Evolutionary conservation across 352 stramenopile species (phyloP), one percentile per base, ranked within the genome.

Genomic region (Phytophthora cactorum): DNA sequence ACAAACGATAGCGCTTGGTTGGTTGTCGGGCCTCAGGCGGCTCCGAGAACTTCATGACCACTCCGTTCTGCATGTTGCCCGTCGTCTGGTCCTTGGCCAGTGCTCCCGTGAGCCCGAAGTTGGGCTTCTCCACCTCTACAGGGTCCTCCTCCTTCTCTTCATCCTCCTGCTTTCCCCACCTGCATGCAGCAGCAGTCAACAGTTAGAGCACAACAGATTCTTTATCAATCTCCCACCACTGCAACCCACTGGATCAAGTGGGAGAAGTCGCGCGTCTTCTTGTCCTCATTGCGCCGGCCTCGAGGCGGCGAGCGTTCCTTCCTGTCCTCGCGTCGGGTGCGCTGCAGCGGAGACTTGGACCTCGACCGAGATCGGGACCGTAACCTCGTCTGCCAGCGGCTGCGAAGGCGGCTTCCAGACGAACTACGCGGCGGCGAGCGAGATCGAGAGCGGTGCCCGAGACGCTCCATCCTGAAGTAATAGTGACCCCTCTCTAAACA

Each of bases 1-100:
- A 99, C 4, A 99, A 75, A 14, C 97, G 86, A 90, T 97, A 99
- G 60, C 91, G 83, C 22, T 92, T 92, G 46, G 90, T 88, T 7
- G 98, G 98, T 45, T 88, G 77, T 8, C 93, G 77, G 10, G 97
- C 96, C 70, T 99, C 97, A 0, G 93, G 81, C 3, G 98, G 98
- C 89, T 99, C 97, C 14, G 90, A 96, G 83, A 96, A 99, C 79
- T 99, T 99, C 32, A 99, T 86, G 29, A 98, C 82, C 1, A 99
- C 88, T 31, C 98, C 98, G 55, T 99, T 99, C 81, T 97, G 94
- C 49, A 96, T 77, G 74, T 99, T 99, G 8, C 97, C 97, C 28
- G 92, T 98, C 38, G 79, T 54, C n/a, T 85, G 83, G 77, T 99
- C 98, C 70, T 98, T 98, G 17, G 95, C 93, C 17, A 99, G 84